Base-by-base conservation (phyloP, 2,329 filamentous ascomycete genomes). In the Epichloe sp. region DNA sequence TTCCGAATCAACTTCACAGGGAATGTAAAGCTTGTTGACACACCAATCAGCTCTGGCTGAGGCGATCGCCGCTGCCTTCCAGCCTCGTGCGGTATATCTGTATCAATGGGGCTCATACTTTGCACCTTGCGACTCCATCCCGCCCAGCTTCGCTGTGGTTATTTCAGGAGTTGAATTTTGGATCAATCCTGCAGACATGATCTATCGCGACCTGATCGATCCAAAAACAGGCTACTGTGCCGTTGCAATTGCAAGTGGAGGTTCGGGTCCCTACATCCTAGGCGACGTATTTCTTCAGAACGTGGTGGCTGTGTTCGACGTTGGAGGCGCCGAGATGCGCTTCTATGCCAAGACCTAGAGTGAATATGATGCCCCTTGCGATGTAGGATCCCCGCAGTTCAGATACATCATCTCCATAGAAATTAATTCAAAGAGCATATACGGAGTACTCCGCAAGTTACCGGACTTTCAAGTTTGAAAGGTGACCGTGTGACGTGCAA, bases 211-310 rank as follows among this genome's bases (percentile, higher is more conserved):
- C 41, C 58, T 72, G 17, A 58, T 65, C 10, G 72, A 77, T 47
- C 68, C 70, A 0, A 45, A 68, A 46, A 75, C 69, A 7, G 72
- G 71, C 0, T 66, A 73, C 47, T 78, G 75, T 58, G 71, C 73
- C 54, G 68, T 74, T 35, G 69, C 69, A 5, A 67, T 77, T 50
- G 63, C 71, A 12, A 71, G 62, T 45, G 73, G 73, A 1, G 69
- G 68, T 0, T 55, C 63, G 0, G 71, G 73, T 7, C 73, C 73
- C 6, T 76, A 72, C 52, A 71, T 77, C 23, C 58, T 78, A 35
- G 75, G 76, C 0, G 69, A 72, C 36, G 68, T 68, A 6, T 79
- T 77, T 52, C 59, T 79, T 53, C 70, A 76, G 58, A 77, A 73
- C 50, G 72, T 73, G 2, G 59, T 78, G 48, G 69, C 70, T 0